These are phyloP conservation scores for Eutrema yunnanense DNA, from an alignment of 345 rosid species.

Conservation along the genomic window DNA sequence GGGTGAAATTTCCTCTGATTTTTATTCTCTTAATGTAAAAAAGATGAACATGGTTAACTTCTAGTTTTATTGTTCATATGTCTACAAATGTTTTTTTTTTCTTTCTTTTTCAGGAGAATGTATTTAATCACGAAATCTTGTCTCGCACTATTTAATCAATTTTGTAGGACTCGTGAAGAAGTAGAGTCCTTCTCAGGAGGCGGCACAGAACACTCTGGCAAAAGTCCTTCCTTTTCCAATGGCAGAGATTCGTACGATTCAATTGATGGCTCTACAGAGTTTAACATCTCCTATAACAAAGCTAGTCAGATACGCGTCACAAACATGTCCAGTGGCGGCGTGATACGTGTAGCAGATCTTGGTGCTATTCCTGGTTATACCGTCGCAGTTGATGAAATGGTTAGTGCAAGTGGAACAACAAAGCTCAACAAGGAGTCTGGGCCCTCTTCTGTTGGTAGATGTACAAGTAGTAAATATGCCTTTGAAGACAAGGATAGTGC, in stretches of 20 bases:
- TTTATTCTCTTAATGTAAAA: not conserved
- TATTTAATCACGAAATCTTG: not conserved
- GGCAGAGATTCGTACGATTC: slow-evolving; percentile 59
- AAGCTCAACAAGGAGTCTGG: slow-evolving; percentile 13
- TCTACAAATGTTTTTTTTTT: not conserved
- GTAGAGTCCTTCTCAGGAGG: slow-evolving; percentile 56
- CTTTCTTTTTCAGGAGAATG: not conserved
- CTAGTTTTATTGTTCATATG: not conserved
- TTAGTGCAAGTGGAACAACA: slow-evolving; percentile 1
- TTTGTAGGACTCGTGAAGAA: slow-evolving; percentile 67
- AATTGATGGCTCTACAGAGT: slow-evolving; percentile 51
- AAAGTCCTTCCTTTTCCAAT: slow-evolving; percentile 44
- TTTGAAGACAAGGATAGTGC: slow-evolving; percentile 32
- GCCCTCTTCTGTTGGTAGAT: slow-evolving; percentile 18
- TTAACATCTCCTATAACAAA: slow-evolving; percentile 66
- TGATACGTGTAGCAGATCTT: slow-evolving; percentile 41
- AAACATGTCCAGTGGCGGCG: slow-evolving; percentile 43
- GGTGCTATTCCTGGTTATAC: slow-evolving; percentile 48
- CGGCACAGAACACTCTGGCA: slow-evolving; percentile 50
- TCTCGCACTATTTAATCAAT: not conserved
- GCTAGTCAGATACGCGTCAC: slow-evolving; percentile 34
- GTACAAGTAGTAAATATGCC: slow-evolving; percentile 17
- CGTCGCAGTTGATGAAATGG: slow-evolving; percentile 47
- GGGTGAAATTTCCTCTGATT: not conserved
- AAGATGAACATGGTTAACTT: not conserved